phyloP scores from a whole-genome alignment of 139 green algal genomes.

The Chlamydomonas eustigma region DNA sequence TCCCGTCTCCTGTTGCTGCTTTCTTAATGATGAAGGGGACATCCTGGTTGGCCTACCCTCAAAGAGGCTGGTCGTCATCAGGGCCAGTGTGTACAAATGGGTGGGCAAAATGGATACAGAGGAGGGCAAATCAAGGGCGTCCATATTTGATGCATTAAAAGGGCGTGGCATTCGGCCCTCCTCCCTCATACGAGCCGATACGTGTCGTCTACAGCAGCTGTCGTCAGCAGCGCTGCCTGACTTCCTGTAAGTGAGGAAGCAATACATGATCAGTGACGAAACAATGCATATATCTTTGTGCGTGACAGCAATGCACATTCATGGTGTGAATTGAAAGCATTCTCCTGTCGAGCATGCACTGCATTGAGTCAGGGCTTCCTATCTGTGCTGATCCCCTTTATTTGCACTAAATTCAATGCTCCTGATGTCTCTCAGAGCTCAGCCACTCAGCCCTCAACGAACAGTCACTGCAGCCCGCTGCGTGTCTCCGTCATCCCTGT shows the following conservation, averaged over 20 bases:
- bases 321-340: too few species aligned
- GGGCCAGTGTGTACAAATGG: conserved; percentile 2
- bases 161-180: not conserved
- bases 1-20: conserved; percentile 16
- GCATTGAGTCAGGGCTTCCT: too few species aligned
- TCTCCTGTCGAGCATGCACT: too few species aligned
- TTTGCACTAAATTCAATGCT: too few species aligned
- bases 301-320: too few species aligned
- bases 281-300: too few species aligned
- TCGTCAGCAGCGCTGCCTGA: not conserved
- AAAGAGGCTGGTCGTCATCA: not conserved
- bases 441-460: too few species aligned
- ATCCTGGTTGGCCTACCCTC: conserved; percentile 8
- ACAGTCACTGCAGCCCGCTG: too few species aligned
- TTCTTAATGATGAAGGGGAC: conserved; percentile 34
- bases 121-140: not conserved
- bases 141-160: not conserved
- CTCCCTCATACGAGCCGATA: not conserved
- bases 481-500: not conserved
- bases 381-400: too few species aligned
- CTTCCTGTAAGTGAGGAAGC: not conserved
- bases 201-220: not conserved
- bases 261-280: too few species aligned
- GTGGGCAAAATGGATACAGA: not conserved
- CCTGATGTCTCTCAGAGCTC: too few species aligned